Evolutionary conservation across 2,329 filamentous ascomycete species (phyloP).

Genomic region (Diaporthe vaccinii): DNA sequence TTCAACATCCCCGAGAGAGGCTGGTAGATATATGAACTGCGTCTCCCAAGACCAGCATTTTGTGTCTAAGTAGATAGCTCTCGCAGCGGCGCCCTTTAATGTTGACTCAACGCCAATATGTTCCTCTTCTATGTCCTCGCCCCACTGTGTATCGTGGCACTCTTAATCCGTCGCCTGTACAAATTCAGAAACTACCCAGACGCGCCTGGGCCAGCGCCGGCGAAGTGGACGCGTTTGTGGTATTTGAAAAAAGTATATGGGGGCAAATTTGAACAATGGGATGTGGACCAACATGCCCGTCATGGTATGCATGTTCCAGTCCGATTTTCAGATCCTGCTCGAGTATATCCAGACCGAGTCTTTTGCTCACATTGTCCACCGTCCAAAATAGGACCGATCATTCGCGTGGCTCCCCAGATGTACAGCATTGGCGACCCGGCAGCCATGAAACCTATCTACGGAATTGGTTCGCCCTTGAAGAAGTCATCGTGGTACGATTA

Average conservation of each 20-base stretch:
- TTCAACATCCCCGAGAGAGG: slow-evolving; percentile 7
- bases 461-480: neutral
- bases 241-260: slow-evolving; percentile 1
- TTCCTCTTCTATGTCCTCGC: neutral
- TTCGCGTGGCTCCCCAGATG: slow-evolving; percentile 19
- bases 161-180: neutral
- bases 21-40: neutral
- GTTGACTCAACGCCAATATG: neutral
- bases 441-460: slow-evolving; percentile 19
- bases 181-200: slow-evolving; percentile 14
- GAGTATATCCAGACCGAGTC: neutral
- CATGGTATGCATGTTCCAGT: neutral
- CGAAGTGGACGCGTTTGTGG: neutral
- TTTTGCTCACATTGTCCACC: neutral
- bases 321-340: neutral
- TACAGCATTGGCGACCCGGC: slow-evolving; percentile 9
- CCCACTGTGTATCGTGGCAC: neutral
- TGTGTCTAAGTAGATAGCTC: neutral
- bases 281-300: slow-evolving; percentile 11
- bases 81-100: neutral
- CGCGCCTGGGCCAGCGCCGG: neutral
- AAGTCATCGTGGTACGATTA: slow-evolving; percentile 12
- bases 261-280: slow-evolving; percentile 11
- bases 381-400: neutral
- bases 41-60: neutral